Evolutionary conservation across 2,329 filamentous ascomycete genomes (phyloP).

Genomic region (Sporothrix brunneoviolacea): DNA sequence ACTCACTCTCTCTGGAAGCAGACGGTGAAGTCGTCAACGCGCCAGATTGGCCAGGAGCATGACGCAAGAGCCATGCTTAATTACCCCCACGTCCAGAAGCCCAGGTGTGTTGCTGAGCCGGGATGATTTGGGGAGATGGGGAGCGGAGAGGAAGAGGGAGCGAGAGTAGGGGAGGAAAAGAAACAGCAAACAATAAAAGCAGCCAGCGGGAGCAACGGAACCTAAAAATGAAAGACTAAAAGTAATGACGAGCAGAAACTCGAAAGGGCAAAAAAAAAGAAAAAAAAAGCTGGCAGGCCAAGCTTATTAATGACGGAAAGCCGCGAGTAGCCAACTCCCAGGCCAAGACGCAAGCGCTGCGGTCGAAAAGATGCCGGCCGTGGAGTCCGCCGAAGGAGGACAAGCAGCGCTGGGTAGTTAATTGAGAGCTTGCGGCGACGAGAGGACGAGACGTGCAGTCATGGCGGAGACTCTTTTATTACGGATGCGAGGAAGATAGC

Average conservation of each 20-base stretch:
- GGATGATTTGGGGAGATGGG: neutral
- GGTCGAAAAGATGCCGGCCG: slow-evolving; percentile 1
- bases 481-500: too few relatives aligned
- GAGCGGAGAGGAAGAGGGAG: neutral
- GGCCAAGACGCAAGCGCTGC: slow-evolving; percentile 2
- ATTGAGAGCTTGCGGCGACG: too few relatives aligned
- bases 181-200: neutral
- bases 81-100: slow-evolving; percentile 13
- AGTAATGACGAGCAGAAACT: neutral
- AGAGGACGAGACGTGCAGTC: too few relatives aligned
- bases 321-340: slow-evolving; percentile 4
- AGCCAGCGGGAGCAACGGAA: neutral
- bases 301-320: slow-evolving; percentile 7
- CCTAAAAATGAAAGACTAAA: neutral
- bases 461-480: too few relatives aligned
- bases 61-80: slow-evolving; percentile 43
- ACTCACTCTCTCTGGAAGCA: slow-evolving; percentile 65
- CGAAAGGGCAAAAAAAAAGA: neutral
- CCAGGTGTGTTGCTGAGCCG: neutral
- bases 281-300: neutral
- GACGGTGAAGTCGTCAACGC: slow-evolving; percentile 54
- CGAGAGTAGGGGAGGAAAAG: neutral
- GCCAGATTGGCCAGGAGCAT: slow-evolving; percentile 55
- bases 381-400: neutral
- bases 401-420: too few relatives aligned